Evolutionary conservation across 345 rosid genomes (phyloP).

Genomic region (Gossypium sturtianum): DNA sequence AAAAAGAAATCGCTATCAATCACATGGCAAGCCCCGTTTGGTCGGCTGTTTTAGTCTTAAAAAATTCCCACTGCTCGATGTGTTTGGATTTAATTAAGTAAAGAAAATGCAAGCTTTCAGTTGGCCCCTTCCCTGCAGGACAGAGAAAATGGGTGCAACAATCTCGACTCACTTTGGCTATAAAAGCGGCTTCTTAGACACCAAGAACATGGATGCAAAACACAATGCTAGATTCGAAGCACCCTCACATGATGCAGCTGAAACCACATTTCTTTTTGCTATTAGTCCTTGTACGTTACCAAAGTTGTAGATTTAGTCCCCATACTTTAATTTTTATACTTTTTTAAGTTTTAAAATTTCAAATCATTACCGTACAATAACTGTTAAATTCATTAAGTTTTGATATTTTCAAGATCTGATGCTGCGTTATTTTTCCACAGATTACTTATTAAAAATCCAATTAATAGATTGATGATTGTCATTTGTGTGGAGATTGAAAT

Average conservation of each 20-base stretch:
- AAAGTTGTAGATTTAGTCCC: no score
- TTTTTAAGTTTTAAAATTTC: no score
- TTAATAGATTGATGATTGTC: no score
- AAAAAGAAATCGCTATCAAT: slow-evolving; percentile 33
- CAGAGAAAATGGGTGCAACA: slow-evolving; percentile 25
- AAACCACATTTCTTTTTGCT: neutral
- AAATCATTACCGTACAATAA: no score
- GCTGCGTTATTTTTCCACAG: no score
- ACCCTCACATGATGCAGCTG: slow-evolving; percentile 37
- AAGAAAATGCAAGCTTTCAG: slow-evolving; percentile 20
- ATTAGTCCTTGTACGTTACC: no score
- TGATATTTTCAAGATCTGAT: no score
- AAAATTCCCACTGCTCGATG: slow-evolving; percentile 32
- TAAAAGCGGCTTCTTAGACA: slow-evolving; percentile 26
- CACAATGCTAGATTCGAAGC: slow-evolving; percentile 41
- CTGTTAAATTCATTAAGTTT: no score
- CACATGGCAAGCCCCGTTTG: slow-evolving; percentile 50
- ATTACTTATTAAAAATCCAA: no score
- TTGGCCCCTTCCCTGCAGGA: slow-evolving; percentile 22
- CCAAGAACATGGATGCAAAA: slow-evolving; percentile 32
- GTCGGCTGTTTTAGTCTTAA: slow-evolving; percentile 41
- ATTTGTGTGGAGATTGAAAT: no score
- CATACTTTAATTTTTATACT: no score
- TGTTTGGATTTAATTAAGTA: slow-evolving; percentile 25
- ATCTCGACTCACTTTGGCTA: slow-evolving; percentile 31